Percentiles rank a stretch among this genome's conserved stretches.
Evolutionary conservation across 2,329 filamentous ascomycete genomes (phyloP).

Genomic region (Eurotiales sp.): DNA sequence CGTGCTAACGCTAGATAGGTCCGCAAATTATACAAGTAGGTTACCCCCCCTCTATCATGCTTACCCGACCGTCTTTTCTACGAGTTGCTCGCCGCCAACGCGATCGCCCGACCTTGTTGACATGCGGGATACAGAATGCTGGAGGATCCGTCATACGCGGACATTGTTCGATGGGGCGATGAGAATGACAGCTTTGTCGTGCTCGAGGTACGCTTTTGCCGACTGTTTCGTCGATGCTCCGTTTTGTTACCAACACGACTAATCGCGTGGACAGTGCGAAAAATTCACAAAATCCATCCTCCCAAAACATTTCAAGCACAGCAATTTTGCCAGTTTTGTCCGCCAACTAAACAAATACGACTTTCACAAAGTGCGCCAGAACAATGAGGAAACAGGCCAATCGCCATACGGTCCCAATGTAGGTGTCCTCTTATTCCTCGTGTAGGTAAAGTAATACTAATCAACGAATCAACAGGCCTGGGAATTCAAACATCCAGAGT

Average conservation of each 20-base stretch:
- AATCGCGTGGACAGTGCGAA: constrained; percentile 66
- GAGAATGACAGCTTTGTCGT: constrained; percentile 96
- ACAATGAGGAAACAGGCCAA: constrained; percentile 79
- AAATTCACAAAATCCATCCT: constrained; percentile 97
- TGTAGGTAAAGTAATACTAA: too few species aligned
- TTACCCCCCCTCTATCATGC: constrained; percentile 18
- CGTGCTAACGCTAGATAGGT: constrained; percentile 56
- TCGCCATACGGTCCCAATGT: constrained; percentile 80
- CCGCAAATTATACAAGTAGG: constrained; percentile 96
- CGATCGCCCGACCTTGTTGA: constrained; percentile 14
- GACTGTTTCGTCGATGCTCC: constrained; percentile 1
- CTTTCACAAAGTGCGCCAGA: constrained; percentile 94
- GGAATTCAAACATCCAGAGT: constrained; percentile 98
- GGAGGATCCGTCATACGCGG: constrained; percentile 87
- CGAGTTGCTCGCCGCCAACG: constrained; percentile 10
- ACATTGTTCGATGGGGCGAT: constrained; percentile 92
- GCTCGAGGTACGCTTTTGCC: constrained; percentile 65
- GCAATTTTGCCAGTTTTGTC: constrained; percentile 96
- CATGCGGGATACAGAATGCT: constrained; percentile 67
- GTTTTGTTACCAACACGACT: constrained; percentile 18
- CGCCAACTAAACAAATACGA: constrained; percentile 96
- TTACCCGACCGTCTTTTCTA: constrained; percentile 10
- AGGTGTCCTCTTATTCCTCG: constrained; percentile 27
- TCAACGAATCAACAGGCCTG: constrained; percentile 58
- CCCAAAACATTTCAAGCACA: constrained; percentile 98